These are phyloP conservation scores for Nyctanthes arbortristis DNA, from an alignment of 257 asterid species.

Conservation along the genomic window DNA sequence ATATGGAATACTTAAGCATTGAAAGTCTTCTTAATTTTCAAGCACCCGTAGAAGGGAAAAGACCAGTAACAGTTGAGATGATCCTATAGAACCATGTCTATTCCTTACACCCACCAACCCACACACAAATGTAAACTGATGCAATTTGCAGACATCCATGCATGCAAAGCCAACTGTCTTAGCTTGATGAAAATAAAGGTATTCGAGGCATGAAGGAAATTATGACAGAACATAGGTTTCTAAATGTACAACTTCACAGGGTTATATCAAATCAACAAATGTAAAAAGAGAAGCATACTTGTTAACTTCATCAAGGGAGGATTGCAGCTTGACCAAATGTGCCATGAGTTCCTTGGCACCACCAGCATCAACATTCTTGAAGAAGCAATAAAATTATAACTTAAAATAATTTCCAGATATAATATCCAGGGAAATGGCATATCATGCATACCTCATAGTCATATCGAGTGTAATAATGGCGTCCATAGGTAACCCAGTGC, in stretches of 20 bases:
- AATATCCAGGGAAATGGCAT: slow-evolving; percentile 9
- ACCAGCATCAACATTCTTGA: slow-evolving; percentile 85
- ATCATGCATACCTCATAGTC: slow-evolving; percentile 76
- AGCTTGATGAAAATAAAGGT: neutral
- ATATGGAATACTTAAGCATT: neutral
- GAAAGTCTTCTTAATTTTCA: neutral
- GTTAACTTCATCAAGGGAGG: slow-evolving; percentile 77
- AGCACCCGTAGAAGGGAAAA: neutral
- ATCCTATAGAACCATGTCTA: neutral
- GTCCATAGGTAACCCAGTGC: slow-evolving; percentile 94
- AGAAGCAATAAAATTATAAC: slow-evolving; percentile 13
- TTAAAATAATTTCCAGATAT: slow-evolving; percentile 6
- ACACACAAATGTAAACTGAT: neutral
- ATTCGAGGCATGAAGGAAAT: neutral
- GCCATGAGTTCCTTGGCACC: slow-evolving; percentile 92
- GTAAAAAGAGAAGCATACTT: slow-evolving; percentile 41
- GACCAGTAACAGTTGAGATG: neutral
- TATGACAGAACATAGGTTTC: neutral
- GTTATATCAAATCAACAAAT: neutral
- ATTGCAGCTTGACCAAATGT: slow-evolving; percentile 87
- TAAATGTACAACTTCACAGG: slow-evolving; percentile 11
- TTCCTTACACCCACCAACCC: neutral
- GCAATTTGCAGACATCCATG: neutral
- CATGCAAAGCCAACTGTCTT: slow-evolving; percentile 6
- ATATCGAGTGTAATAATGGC: slow-evolving; percentile 95